These are phyloP conservation scores for Pseudozyma pruni DNA, from an alignment of 1,284 basidiomycete species.

Conservation along the genomic window DNA sequence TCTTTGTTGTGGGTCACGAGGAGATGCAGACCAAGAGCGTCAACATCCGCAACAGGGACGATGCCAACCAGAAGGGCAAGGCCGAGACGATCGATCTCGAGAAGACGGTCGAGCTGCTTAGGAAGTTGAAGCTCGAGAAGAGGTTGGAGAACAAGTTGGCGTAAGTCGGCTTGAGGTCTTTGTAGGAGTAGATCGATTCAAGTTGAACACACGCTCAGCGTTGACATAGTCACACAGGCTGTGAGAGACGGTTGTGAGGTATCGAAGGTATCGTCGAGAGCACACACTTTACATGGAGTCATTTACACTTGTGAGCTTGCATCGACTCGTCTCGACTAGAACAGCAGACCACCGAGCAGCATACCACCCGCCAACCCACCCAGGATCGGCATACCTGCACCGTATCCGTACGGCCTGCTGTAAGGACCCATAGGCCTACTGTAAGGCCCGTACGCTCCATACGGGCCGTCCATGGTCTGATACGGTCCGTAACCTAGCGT, in stretches of 20 bases:
- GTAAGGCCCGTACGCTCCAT: conserved; percentile 38
- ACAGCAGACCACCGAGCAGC: conserved; percentile 48
- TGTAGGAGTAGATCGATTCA: not conserved
- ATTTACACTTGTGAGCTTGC: not conserved
- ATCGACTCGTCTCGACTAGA: conserved; percentile 12
- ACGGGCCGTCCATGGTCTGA: conserved; percentile 41
- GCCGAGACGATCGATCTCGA: conserved; percentile 63
- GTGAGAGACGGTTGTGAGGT: conserved; percentile 1
- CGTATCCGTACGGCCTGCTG: conserved; percentile 22
- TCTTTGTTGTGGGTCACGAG: conserved; percentile 93
- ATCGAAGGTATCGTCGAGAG: not conserved
- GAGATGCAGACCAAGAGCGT: conserved; percentile 86
- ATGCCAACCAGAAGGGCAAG: conserved; percentile 60
- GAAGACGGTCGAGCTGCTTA: conserved; percentile 44
- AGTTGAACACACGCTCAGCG: not conserved
- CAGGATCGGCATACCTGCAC: conserved; percentile 27
- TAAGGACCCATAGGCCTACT: conserved; percentile 38
- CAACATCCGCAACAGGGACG: conserved; percentile 83
- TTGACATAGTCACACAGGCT: not conserved
- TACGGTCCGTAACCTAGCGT: conserved; percentile 46
- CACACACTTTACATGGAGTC: not conserved
- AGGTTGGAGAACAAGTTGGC: conserved; percentile 57
- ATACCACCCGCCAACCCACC: conserved; percentile 50
- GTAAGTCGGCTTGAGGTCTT: not conserved
- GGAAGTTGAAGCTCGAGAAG: conserved; percentile 51